These are phyloP conservation scores for Candida lessepsii DNA, from an alignment of 805 yeast species.

Conservation along the genomic window DNA sequence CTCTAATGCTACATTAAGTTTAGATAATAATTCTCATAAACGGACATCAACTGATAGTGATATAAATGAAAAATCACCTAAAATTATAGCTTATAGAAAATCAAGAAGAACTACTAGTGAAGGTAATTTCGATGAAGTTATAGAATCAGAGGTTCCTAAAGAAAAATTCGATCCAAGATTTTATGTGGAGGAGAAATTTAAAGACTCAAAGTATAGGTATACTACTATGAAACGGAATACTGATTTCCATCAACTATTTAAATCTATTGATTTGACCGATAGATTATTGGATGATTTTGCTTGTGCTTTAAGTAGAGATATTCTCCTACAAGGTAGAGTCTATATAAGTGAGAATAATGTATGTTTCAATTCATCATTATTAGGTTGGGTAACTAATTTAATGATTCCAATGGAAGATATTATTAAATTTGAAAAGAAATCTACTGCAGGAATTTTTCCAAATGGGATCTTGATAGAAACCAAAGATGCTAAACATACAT, in stretches of 20 bases:
- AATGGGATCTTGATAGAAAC: slow-evolving; percentile 81
- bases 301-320: slow-evolving; percentile 87
- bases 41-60: slow-evolving; percentile 7
- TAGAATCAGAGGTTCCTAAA: slow-evolving; percentile 13
- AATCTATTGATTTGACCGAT: slow-evolving; percentile 65
- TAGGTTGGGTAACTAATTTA: slow-evolving; percentile 89
- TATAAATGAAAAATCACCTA: slow-evolving; percentile 26
- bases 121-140: slow-evolving; percentile 20
- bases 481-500: slow-evolving; percentile 60
- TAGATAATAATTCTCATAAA: slow-evolving; percentile 7
- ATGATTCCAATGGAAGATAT: slow-evolving; percentile 72
- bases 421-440: slow-evolving; percentile 69
- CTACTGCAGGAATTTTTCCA: slow-evolving; percentile 87
- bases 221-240: slow-evolving; percentile 63
- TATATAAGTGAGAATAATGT: slow-evolving; percentile 75
- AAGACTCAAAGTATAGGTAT: slow-evolving; percentile 58
- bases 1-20: slow-evolving; percentile 8
- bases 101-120: slow-evolving; percentile 34
- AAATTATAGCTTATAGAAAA: slow-evolving; percentile 39
- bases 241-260: slow-evolving; percentile 77
- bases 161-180: slow-evolving; percentile 38
- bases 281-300: slow-evolving; percentile 80
- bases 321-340: slow-evolving; percentile 81
- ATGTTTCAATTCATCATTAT: slow-evolving; percentile 81
- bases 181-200: slow-evolving; percentile 58